A percentile compares a stretch with the other conserved stretches of the same genome.
Conservation (phyloP, 768 basidiomycete genomes). For the Lactarius hengduanensis region DNA sequence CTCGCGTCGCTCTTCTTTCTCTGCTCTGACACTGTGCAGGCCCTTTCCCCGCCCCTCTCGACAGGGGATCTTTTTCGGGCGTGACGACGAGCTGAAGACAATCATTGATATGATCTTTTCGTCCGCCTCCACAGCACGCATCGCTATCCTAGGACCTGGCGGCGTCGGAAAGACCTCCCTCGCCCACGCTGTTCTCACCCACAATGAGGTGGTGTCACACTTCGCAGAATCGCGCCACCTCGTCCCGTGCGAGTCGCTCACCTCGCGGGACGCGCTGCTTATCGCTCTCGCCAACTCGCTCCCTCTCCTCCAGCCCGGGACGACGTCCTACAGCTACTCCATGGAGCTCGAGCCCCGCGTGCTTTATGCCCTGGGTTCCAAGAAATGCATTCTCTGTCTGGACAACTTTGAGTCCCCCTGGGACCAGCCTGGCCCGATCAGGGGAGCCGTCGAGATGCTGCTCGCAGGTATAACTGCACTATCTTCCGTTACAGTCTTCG, state of each 20-base stretch:
- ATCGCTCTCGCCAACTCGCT: constrained; percentile 30
- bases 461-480: constrained; percentile 18
- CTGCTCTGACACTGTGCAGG: constrained; percentile 9
- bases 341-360: constrained; percentile 14
- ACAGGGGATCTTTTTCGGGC: constrained; percentile 25
- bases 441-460: constrained; percentile 19
- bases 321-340: constrained; percentile 4
- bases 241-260: constrained; percentile 37
- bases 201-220: constrained; percentile 27
- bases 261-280: constrained; percentile 28
- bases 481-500: constrained; percentile 19
- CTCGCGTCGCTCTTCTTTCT: neutral
- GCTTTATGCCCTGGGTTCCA: constrained; percentile 21
- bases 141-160: constrained; percentile 34
- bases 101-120: constrained; percentile 16
- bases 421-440: constrained; percentile 30
- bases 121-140: constrained; percentile 10
- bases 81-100: constrained; percentile 15
- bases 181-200: constrained; percentile 38
- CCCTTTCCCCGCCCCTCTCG: constrained; percentile 2
- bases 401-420: constrained; percentile 46
- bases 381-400: constrained; percentile 37
- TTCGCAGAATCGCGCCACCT: constrained; percentile 35
- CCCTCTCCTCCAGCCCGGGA: constrained; percentile 24
- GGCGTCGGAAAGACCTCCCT: constrained; percentile 45